Base-by-base conservation (phyloP, 345 rosid species). In the Camelina laxa region DNA sequence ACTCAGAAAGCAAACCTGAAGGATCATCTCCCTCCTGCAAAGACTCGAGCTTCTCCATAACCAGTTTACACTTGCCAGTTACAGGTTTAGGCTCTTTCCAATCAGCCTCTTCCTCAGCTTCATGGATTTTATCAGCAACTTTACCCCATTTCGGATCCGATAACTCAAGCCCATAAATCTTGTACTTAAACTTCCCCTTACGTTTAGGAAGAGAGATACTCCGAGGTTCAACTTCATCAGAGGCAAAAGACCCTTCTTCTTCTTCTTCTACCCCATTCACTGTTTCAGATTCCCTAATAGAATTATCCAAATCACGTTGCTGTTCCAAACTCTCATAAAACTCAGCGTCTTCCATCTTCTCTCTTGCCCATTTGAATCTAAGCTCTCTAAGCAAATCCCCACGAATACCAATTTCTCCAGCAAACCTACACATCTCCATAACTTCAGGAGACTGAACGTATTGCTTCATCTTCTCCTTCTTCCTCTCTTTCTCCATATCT, bases 381-480 rank as follows among this genome's bases (percentile, higher is more conserved):
- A 95, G 83, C 80, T 95, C 97, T 79, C 98, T 89, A 82, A 89
- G 82, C 84, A 95, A 45, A 63, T 90, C 94, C 60, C 97, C 99
- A 31, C 92, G 84, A 77, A 92, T 87, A 39, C 98, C 99, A 42
- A 88, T 77, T 55, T 92, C 99, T 15, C 90, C 91, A 13, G 98
- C 94, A 80, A 95, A 92, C 69, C 94, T 84, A 71, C 87, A 84
- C 96, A 90, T 88, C 75, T 90, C 92, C 82, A 87, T 83, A 24
- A 95, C 97, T 68, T 89, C 89, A 5, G 87, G 90, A 31, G 70
- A 75, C 47, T 89, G 97, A 82, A 89, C 76, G 69, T 86, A 91
- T 47, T 62, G 70, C 82, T 90, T 95, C 91, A 92, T 83, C 81
- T 85, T 92, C 75, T 92, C 94, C 73, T 95, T 92, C 80, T 85